These are phyloP conservation scores for Salix suchowensis DNA, from an alignment of 345 rosid species.

Conservation along the genomic window DNA sequence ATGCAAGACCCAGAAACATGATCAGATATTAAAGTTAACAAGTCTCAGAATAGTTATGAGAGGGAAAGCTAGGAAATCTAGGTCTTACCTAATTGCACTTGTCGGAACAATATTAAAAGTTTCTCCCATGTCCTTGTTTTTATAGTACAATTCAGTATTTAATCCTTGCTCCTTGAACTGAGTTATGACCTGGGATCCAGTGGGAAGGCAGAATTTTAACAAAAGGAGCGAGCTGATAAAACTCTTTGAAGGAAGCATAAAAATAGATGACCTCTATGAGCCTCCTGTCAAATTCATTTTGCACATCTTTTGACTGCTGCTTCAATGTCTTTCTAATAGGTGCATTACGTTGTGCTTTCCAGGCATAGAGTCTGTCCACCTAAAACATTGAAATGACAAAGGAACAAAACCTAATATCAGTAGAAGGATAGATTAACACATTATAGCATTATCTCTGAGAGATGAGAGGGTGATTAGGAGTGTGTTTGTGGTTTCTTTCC, in stretches of 20 bases:
- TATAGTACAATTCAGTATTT: constrained; percentile 84
- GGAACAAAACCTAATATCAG: background rate
- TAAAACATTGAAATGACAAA: constrained; percentile 25
- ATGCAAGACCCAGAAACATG: background rate
- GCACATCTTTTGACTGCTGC: constrained; percentile 64
- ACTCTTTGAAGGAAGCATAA: background rate
- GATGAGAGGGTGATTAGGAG: too few relatives aligned
- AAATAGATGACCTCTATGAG: constrained; percentile 43
- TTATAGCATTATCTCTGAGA: background rate
- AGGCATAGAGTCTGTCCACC: constrained; percentile 93
- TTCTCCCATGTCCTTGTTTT: constrained; percentile 82
- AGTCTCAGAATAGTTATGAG: background rate
- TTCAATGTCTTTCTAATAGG: constrained; percentile 69
- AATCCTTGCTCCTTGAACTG: constrained; percentile 87
- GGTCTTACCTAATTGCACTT: constrained; percentile 73
- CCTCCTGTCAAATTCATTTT: constrained; percentile 67
- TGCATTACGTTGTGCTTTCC: constrained; percentile 73
- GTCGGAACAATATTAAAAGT: constrained; percentile 84
- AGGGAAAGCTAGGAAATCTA: background rate
- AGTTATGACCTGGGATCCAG: constrained; percentile 50
- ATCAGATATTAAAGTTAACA: background rate
- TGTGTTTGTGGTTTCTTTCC: too few relatives aligned
- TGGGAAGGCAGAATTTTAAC: background rate
- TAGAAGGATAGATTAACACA: constrained; percentile 2
- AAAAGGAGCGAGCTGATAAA: background rate